Evolutionary conservation across 306 rosid species (phyloP).

Genomic region (Acacia acuminata): DNA sequence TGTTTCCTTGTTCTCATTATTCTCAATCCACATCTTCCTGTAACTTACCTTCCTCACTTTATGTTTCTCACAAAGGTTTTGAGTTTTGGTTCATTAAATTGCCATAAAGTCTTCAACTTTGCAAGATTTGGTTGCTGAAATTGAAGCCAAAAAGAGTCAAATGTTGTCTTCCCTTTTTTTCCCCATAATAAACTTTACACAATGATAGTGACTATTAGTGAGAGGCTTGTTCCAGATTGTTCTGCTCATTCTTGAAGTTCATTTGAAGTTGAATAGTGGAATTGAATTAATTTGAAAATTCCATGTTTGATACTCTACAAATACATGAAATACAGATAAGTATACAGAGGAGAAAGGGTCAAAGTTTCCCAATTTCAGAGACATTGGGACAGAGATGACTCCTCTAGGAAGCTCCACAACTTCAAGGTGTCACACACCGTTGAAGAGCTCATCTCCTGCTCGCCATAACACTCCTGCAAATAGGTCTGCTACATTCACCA

Average conservation of each 20-base stretch:
- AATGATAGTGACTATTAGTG: background rate
- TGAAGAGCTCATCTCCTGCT: background rate
- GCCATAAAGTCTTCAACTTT: background rate
- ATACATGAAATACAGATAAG: background rate
- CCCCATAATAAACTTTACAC: background rate
- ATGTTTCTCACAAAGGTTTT: background rate
- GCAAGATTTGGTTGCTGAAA: background rate
- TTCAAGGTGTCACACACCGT: background rate
- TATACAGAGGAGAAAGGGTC: background rate
- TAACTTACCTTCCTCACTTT: background rate
- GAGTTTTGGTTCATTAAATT: background rate
- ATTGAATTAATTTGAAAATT: background rate
- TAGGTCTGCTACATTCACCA: background rate
- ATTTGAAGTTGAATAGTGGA: background rate
- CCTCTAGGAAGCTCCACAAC: background rate
- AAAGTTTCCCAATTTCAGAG: background rate
- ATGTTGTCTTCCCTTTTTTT: background rate
- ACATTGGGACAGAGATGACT: constrained; percentile 1
- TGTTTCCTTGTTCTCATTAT: background rate
- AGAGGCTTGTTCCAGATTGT: background rate
- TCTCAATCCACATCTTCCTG: background rate
- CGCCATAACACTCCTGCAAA: background rate
- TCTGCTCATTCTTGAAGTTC: background rate
- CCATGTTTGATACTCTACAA: background rate
- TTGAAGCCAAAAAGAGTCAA: background rate